phyloP scores from a whole-genome alignment of 352 stramenopile species.

The Pilasporangium apinafurcum region DNA sequence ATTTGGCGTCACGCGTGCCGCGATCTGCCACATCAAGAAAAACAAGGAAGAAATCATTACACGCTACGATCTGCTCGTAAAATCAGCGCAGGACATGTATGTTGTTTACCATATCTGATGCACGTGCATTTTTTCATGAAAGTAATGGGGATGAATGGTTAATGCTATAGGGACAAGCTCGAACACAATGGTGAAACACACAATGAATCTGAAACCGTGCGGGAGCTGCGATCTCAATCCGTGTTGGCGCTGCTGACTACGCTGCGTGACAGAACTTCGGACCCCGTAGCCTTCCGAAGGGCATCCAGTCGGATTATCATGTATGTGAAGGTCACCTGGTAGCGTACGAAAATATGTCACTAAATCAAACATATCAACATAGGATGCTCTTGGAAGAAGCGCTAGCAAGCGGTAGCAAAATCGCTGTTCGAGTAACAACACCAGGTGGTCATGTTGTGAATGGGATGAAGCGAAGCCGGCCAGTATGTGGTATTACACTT shows the following conservation, averaged over 20 bases:
- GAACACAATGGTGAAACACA: too few relatives aligned
- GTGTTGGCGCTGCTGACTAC: slow-evolving; percentile 41
- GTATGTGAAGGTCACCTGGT: slow-evolving; percentile 3
- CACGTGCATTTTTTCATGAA: background rate
- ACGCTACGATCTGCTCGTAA: slow-evolving; percentile 48
- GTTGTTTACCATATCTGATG: background rate
- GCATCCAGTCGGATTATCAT: slow-evolving; percentile 40
- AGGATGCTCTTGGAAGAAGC: slow-evolving; percentile 60
- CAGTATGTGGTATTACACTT: slow-evolving; percentile 33
- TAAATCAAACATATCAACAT: too few relatives aligned
- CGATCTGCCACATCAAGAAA: slow-evolving; percentile 80
- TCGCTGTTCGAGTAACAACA: slow-evolving; percentile 24
- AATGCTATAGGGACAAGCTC: slow-evolving; percentile 25
- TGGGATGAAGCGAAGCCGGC: slow-evolving; percentile 12
- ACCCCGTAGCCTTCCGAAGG: slow-evolving; percentile 21
- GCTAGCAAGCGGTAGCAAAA: slow-evolving; percentile 18
- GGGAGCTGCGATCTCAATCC: slow-evolving; percentile 32
- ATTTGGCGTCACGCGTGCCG: slow-evolving; percentile 60
- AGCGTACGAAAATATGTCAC: background rate
- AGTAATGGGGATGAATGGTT: too few relatives aligned
- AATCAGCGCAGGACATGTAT: slow-evolving; percentile 50
- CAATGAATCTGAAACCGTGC: slow-evolving; percentile 24
- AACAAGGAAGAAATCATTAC: slow-evolving; percentile 68
- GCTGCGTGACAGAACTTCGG: slow-evolving; percentile 26
- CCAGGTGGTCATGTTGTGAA: slow-evolving; percentile 20